Evolutionary conservation across 2,329 filamentous ascomycete species (phyloP).

Genomic region (Nothomitra cinnamomea): DNA sequence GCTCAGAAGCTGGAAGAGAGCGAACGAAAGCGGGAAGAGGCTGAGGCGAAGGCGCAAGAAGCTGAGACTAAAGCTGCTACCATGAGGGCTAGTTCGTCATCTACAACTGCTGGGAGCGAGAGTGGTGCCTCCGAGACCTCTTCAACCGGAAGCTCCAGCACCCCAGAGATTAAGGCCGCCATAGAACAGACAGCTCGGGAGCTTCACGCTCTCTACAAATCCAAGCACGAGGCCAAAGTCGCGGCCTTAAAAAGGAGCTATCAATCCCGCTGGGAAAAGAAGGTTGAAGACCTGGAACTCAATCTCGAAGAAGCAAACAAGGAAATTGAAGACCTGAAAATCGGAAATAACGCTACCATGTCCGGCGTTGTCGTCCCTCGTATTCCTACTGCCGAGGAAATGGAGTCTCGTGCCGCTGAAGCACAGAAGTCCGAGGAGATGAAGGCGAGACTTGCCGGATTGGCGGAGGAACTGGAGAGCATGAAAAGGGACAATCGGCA

Average conservation of each 20-base stretch:
- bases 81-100: constrained; percentile 45
- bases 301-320: constrained; percentile 50
- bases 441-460: constrained; percentile 56
- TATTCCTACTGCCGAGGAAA: constrained; percentile 15
- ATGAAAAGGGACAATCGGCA: constrained; percentile 53
- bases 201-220: constrained; percentile 83
- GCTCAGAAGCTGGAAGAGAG: constrained; percentile 59
- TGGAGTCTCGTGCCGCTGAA: not conserved
- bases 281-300: constrained; percentile 58
- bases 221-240: constrained; percentile 94
- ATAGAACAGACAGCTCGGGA: constrained; percentile 89
- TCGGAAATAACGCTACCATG: constrained; percentile 47
- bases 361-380: constrained; percentile 19
- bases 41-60: constrained; percentile 59
- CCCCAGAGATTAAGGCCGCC: constrained; percentile 60
- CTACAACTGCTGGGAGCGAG: constrained; percentile 19
- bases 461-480: constrained; percentile 54
- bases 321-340: constrained; percentile 59
- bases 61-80: constrained; percentile 60
- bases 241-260: constrained; percentile 68
- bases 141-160: constrained; percentile 27
- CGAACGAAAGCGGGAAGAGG: constrained; percentile 55
- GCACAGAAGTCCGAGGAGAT: constrained; percentile 29
- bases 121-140: constrained; percentile 5
- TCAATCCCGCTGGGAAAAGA: constrained; percentile 79